Conservation (phyloP, 306 rosid genomes). For the Elaeagnus macrophylla region DNA sequence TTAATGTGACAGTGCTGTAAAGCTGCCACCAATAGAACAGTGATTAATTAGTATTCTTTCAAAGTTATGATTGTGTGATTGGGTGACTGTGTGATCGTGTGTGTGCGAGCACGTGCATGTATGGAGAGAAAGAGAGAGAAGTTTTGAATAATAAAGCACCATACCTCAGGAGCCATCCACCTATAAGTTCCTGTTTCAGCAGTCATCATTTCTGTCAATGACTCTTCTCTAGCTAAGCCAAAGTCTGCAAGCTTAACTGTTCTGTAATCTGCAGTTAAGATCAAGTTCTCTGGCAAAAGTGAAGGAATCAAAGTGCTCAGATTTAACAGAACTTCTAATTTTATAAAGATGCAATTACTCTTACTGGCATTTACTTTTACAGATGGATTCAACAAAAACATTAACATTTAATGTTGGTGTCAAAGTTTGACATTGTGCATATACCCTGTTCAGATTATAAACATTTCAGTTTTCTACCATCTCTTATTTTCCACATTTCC, state of each 20-base stretch:
- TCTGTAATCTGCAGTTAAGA: constrained; percentile 69
- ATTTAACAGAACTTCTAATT: background rate
- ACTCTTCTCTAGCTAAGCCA: constrained; percentile 95
- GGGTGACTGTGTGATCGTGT: too few relatives aligned
- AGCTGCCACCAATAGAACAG: constrained; percentile 47
- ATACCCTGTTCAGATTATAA: background rate
- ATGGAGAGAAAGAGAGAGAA: background rate
- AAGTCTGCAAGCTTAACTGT: constrained; percentile 85
- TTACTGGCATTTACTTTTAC: background rate
- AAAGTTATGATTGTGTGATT: too few relatives aligned
- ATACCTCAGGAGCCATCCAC: constrained; percentile 99
- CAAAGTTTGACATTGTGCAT: background rate
- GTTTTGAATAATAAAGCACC: constrained; percentile 8
- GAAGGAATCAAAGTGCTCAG: constrained; percentile 17
- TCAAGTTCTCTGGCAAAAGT: constrained; percentile 60
- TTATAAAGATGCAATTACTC: background rate
- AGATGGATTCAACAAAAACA: background rate
- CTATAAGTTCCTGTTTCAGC: constrained; percentile 96
- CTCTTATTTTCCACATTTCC: background rate
- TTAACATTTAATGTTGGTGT: background rate
- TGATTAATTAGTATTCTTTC: constrained; percentile 11
- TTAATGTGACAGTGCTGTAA: constrained; percentile 89
- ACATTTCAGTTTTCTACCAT: background rate
- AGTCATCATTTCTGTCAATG: constrained; percentile 94
- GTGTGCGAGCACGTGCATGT: too few relatives aligned